A percentile compares a stretch with the other conserved stretches of the same genome.
phyloP scores from a whole-genome alignment of 768 basidiomycete species.

The Aureoboletus auriporus region DNA sequence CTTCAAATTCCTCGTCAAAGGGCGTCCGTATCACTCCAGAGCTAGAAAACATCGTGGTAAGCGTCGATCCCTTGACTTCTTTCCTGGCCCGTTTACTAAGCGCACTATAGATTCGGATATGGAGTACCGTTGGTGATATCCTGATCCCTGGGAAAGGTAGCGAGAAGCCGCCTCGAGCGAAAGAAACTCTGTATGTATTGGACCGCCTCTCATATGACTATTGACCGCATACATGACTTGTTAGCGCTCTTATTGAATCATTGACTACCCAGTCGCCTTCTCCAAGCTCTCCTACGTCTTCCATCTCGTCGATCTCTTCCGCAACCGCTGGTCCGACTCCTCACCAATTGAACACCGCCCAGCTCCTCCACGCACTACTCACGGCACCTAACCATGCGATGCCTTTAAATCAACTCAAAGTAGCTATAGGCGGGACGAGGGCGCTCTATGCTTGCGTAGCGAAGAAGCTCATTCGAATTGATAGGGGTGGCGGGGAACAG shows the following conservation, averaged over 20 bases:
- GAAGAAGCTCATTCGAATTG: constrained; percentile 73
- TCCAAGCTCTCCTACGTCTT: constrained; percentile 53
- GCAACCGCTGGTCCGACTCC: constrained; percentile 43
- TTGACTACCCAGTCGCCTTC: constrained; percentile 49
- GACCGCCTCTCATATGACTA: background rate
- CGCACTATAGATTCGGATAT: constrained; percentile 56
- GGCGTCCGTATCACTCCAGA: constrained; percentile 52
- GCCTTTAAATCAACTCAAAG: constrained; percentile 61
- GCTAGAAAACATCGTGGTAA: constrained; percentile 60
- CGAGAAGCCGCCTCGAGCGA: constrained; percentile 45
- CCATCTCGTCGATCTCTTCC: constrained; percentile 46
- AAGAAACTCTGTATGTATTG: constrained; percentile 56
- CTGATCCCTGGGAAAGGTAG: constrained; percentile 51
- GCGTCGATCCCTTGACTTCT: constrained; percentile 20
- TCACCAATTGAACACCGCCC: constrained; percentile 70
- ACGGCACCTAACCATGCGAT: constrained; percentile 51
- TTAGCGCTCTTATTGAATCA: constrained; percentile 55
- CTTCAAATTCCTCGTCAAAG: constrained; percentile 26
- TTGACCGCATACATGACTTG: background rate
- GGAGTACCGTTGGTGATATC: constrained; percentile 61
- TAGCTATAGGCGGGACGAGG: constrained; percentile 52
- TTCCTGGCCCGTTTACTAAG: background rate
- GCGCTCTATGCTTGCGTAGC: constrained; percentile 78
- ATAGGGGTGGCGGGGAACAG: constrained; percentile 71
- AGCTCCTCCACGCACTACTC: constrained; percentile 59